These are phyloP conservation scores for Dipteronia dyeriana DNA, from an alignment of 345 rosid genomes.

Conservation along the genomic window DNA sequence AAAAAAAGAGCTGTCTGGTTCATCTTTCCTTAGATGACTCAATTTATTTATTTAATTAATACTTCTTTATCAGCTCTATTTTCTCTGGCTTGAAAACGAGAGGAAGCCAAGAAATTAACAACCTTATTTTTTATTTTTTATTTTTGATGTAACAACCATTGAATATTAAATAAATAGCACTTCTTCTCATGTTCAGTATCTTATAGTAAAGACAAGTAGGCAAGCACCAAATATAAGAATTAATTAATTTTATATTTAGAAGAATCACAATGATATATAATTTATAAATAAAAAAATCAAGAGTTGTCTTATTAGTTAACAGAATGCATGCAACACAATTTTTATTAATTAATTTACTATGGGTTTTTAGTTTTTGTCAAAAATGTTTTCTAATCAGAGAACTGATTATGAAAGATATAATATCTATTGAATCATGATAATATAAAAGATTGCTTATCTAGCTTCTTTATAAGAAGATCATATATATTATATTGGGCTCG, in stretches of 20 bases:
- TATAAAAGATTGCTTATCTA: no score
- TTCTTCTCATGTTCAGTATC: constrained; percentile 17
- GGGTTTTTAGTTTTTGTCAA: no score
- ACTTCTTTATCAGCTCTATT: background rate
- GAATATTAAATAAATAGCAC: background rate
- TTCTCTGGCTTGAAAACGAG: background rate
- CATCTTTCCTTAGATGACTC: background rate
- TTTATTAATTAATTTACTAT: no score
- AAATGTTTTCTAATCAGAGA: no score
- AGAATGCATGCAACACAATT: background rate
- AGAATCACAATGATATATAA: background rate
- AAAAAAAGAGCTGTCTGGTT: constrained; percentile 1
- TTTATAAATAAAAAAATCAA: background rate
- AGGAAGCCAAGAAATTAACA: background rate
- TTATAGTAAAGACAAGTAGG: constrained; percentile 18
- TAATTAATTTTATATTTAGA: background rate
- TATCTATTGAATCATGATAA: background rate
- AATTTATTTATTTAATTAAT: background rate
- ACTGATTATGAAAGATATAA: no score
- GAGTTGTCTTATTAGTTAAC: background rate
- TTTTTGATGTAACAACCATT: background rate
- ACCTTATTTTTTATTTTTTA: background rate
- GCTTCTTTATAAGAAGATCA: background rate
- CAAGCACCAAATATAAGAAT: background rate
- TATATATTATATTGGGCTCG: no score